Percentiles rank a stretch among this genome's conserved stretches.
These are phyloP conservation scores for Botryotinia narcissicola DNA, from an alignment of 2,329 filamentous ascomycete species.

Conservation along the genomic window DNA sequence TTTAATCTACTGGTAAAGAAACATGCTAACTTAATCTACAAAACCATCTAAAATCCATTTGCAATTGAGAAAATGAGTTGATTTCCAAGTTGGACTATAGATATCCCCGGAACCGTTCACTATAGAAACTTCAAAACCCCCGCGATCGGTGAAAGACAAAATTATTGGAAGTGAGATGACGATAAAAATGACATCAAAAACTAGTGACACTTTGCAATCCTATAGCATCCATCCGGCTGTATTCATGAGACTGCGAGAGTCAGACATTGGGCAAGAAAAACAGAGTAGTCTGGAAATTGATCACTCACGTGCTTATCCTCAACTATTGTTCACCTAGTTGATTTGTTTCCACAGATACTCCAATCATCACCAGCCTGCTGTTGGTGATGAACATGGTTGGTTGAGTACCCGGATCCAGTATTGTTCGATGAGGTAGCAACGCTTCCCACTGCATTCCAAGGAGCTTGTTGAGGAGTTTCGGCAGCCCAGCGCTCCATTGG, in stretches of 20 bases:
- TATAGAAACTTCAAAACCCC: not conserved
- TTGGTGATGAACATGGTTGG: not conserved
- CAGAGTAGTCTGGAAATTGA: not conserved
- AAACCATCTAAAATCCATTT: not conserved
- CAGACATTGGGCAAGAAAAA: not conserved
- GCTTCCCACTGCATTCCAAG: conserved; percentile 5
- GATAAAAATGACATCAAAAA: not conserved
- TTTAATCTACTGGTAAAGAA: not conserved
- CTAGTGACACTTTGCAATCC: not conserved
- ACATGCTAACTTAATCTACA: not conserved
- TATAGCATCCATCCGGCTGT: not conserved
- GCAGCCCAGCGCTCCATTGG: not conserved
- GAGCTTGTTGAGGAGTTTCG: not conserved
- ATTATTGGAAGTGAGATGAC: not conserved
- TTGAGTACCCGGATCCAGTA: too few species aligned
- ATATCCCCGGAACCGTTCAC: not conserved
- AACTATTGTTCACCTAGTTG: not conserved
- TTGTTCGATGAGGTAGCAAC: not conserved
- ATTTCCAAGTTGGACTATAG: not conserved
- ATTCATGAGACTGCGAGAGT: not conserved
- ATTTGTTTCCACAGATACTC: conserved; percentile 7
- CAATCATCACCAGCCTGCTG: not conserved
- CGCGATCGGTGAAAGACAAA: not conserved
- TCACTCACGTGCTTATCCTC: not conserved
- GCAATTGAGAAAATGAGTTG: fast-evolving